Conservation (phyloP, 2,329 filamentous ascomycete species). For the Metarhizium album region DNA sequence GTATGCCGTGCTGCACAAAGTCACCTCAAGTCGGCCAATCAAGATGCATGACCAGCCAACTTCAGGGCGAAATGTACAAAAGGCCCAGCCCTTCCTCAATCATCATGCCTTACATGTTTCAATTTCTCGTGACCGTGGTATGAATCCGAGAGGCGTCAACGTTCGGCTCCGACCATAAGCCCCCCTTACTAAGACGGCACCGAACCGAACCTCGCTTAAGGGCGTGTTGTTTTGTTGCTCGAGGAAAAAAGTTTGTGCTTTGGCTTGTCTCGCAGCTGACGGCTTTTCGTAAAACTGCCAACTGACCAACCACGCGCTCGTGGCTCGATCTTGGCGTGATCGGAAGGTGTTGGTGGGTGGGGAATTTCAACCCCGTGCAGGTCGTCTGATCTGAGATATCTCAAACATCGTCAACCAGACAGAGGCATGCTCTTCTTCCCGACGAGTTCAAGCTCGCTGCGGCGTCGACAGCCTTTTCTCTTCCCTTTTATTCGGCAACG, state of each 20-base stretch:
- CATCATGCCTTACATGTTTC: not conserved
- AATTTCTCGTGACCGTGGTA: not conserved
- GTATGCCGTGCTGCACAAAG: slow-evolving; percentile 4
- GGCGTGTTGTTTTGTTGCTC: not conserved
- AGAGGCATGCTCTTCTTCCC: not conserved
- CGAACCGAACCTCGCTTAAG: too few relatives aligned
- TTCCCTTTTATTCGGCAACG: too few relatives aligned
- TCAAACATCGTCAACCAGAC: not conserved
- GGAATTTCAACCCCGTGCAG: not conserved
- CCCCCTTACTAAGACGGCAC: not conserved
- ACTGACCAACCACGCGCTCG: not conserved
- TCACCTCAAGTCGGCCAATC: slow-evolving; percentile 2
- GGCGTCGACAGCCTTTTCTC: not conserved
- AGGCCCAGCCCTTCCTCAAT: too few relatives aligned
- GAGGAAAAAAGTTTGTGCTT: too few relatives aligned
- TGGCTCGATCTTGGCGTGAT: slow-evolving; percentile 1
- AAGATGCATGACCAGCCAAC: not conserved
- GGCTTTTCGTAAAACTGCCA: not conserved
- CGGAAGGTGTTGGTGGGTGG: not conserved
- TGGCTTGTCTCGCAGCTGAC: not conserved
- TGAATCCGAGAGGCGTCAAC: not conserved
- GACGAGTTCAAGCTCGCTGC: not conserved
- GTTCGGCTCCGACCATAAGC: not conserved
- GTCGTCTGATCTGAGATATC: too few relatives aligned
- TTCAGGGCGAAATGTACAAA: not conserved